Percentiles rank a stretch among this genome's conserved stretches.
phyloP scores from a whole-genome alignment of 108 stramenopile genomes.

The Schizochytrium sp. region DNA sequence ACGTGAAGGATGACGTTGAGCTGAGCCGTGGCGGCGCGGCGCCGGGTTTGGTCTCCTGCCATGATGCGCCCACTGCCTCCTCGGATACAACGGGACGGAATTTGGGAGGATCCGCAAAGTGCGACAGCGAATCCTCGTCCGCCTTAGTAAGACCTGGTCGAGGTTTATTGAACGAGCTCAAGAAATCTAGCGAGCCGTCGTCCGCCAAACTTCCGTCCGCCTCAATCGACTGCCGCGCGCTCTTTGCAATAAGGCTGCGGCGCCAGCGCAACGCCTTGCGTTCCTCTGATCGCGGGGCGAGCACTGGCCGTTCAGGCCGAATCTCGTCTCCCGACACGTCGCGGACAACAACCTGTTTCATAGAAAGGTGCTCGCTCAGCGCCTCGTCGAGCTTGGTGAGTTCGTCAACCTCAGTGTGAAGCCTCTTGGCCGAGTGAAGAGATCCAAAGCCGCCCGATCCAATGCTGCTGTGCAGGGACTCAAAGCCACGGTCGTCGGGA shows the following conservation, averaged over 20 bases:
- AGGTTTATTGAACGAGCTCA: neutral
- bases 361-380: neutral
- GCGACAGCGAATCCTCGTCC: neutral
- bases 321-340: neutral
- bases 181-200: neutral
- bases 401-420: neutral
- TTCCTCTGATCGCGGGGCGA: neutral
- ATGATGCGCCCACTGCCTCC: neutral
- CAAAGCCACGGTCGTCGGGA: too few relatives aligned
- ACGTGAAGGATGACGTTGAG: neutral
- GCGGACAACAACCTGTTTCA: neutral
- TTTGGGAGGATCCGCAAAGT: neutral
- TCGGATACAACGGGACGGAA: neutral
- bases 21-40: neutral
- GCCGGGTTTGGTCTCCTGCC: neutral
- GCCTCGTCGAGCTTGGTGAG: neutral
- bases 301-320: neutral
- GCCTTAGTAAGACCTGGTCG: neutral
- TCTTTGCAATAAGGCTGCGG: neutral
- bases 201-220: neutral
- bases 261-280: slow-evolving; percentile 3
- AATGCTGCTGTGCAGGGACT: too few relatives aligned
- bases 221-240: neutral
- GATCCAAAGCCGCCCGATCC: neutral
- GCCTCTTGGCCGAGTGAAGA: neutral